Evolutionary conservation across 2,329 filamentous ascomycete genomes (phyloP), one percentile per base, ranked within the genome.

Genomic region (Peltaster fructicola): DNA sequence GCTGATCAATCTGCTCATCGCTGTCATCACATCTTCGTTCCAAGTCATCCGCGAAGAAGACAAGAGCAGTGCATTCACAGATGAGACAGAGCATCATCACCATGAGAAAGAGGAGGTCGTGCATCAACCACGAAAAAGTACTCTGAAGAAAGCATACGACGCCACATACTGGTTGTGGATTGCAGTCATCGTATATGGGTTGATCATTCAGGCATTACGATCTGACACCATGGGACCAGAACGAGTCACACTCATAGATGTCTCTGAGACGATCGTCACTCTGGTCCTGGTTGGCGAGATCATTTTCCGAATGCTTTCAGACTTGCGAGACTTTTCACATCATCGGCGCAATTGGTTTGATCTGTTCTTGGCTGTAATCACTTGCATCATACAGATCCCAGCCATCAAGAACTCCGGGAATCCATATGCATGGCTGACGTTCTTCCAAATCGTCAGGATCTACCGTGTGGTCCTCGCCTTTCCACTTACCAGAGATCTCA

Each of bases 41-140:
- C 88, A 98, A 48, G 79, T 98, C 36, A 98, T 98, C 40, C 71
- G 88, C 35, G 90, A 98, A 56, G 88, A 98, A 48, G 91, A 81
- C 53, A 84, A 77, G 50, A 73, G 76, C 15, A 93, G 84, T 54
- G 88, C 90, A 3, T 98, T 98, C 50, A 84, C 82, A 4, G 70
- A 71, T 8, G 39, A 41, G 15, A 36, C 40, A 7, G 35, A 40
- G 7, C 44, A 43, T n/a, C 45, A 56, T 17, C 45, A 33, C 9
- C 39, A 54, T 14, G 51, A 54, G 15, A 54, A 58, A 19, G 33
- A 45, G 20, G 39, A 45, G 9, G 24, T 40, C 39, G 17, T 44
- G 31, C 30, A 47, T 39, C 41, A 63, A 56, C 30, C 43, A 17
- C 45, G 57, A 48, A 39, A 51, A 34, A 51, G 48, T 45, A 36